A percentile compares a stretch with the other conserved stretches of the same genome.
Evolutionary conservation across 306 rosid species (phyloP).

Genomic region (Luffa acutangula): DNA sequence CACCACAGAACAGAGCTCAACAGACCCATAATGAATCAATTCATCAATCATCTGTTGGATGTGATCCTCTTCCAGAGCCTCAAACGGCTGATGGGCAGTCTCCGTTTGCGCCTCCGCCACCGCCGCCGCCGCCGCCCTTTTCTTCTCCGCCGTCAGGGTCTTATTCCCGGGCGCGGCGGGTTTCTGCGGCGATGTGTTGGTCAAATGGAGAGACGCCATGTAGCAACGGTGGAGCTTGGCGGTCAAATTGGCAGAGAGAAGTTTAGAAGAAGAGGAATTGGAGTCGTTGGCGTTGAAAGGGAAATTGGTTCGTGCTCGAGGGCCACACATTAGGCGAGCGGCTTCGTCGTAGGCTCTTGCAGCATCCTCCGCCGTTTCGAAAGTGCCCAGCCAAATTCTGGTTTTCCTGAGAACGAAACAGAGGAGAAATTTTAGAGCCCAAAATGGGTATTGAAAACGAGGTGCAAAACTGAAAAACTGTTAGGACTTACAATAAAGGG

Average conservation of each 20-base stretch:
- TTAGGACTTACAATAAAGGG: constrained; percentile 49
- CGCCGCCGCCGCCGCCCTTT: constrained; percentile 3
- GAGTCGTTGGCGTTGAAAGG: constrained; percentile 69
- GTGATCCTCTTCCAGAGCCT: constrained; percentile 68
- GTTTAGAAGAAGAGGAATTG: constrained; percentile 63
- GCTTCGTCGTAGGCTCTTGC: constrained; percentile 94
- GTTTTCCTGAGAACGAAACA: constrained; percentile 48
- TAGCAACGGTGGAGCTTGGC: constrained; percentile 80
- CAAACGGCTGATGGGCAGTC: constrained; percentile 25
- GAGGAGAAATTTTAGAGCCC: neutral
- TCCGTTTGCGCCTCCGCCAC: constrained; percentile 31
- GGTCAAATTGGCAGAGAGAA: constrained; percentile 76
- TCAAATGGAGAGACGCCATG: constrained; percentile 81
- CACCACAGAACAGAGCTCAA: constrained; percentile 54
- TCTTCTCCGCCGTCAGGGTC: constrained; percentile 15
- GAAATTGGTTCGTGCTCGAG: constrained; percentile 81
- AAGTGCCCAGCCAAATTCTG: constrained; percentile 91
- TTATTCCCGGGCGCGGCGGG: neutral
- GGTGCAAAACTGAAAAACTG: neutral
- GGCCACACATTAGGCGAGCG: constrained; percentile 87
- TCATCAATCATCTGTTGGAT: constrained; percentile 95
- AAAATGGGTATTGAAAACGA: neutral
- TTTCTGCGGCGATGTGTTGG: constrained; percentile 24
- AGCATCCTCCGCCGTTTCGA: constrained; percentile 91
- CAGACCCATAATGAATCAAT: constrained; percentile 64